phyloP scores from a whole-genome alignment of 176 grass and related monocot genomes.

The Lolium rigidum region DNA sequence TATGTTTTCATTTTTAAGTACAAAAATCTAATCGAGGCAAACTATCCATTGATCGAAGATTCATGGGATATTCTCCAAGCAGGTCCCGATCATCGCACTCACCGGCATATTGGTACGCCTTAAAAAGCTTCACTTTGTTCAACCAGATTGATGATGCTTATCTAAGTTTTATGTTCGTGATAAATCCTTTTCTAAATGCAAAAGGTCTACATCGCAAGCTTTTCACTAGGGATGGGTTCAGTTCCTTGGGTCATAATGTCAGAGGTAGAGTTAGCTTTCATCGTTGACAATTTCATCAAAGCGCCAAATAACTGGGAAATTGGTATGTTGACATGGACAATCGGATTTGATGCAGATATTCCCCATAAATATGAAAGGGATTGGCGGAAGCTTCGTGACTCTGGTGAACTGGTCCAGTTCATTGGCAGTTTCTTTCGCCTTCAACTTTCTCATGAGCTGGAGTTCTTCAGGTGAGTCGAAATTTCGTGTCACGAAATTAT shows the following conservation, averaged over 20 bases:
- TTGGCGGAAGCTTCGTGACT: conserved; percentile 57
- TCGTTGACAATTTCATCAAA: not conserved
- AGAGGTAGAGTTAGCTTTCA: conserved; percentile 45
- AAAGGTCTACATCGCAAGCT: conserved; percentile 59
- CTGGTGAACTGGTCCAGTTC: conserved; percentile 69
- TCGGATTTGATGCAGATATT: conserved; percentile 55
- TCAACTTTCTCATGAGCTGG: conserved; percentile 76
- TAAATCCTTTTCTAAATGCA: conserved; percentile 31
- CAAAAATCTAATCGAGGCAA: not conserved
- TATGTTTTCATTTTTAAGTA: not conserved
- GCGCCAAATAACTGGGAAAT: not conserved
- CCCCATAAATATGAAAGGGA: conserved; percentile 60
- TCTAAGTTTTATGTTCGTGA: not conserved
- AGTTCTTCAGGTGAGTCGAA: conserved; percentile 56
- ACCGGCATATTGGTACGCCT: conserved; percentile 57
- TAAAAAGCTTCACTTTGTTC: not conserved
- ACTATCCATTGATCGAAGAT: conserved; percentile 32
- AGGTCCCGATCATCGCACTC: conserved; percentile 51
- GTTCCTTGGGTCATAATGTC: conserved; percentile 79
- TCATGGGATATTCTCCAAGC: conserved; percentile 37
- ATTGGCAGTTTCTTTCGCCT: conserved; percentile 55
- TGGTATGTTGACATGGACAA: not conserved
- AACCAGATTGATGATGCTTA: not conserved
- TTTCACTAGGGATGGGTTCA: conserved; percentile 67
- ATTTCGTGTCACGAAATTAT: not conserved